Conservation (phyloP, 768 basidiomycete genomes). For the Lactarius akahatsu region DNA sequence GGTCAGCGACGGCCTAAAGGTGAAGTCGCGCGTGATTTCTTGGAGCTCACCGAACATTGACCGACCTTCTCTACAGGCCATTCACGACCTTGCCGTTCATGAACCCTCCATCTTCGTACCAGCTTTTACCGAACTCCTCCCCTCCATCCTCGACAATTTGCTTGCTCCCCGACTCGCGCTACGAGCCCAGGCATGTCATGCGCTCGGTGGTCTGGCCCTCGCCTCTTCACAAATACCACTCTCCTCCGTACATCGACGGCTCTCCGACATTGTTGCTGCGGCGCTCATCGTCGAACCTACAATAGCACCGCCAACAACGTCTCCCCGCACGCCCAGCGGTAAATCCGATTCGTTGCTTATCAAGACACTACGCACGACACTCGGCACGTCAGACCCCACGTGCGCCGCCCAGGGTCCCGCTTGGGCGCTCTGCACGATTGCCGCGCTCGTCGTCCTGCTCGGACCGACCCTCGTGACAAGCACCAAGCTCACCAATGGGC, state of each 20-base stretch:
- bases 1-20: conserved; percentile 74
- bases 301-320: conserved; percentile 33
- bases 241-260: conserved; percentile 50
- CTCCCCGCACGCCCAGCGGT: conserved; percentile 34
- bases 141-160: conserved; percentile 60
- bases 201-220: conserved; percentile 65
- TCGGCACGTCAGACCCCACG: conserved; percentile 52
- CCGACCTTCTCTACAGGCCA: conserved; percentile 48
- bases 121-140: conserved; percentile 58
- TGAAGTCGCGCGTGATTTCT: conserved; percentile 32
- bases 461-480: conserved; percentile 53
- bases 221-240: conserved; percentile 50
- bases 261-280: conserved; percentile 48
- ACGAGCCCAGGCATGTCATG: conserved; percentile 72
- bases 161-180: conserved; percentile 64
- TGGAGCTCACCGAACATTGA: background rate
- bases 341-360: conserved; percentile 52
- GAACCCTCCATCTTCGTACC: conserved; percentile 70
- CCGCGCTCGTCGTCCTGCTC: conserved; percentile 63
- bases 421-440: conserved; percentile 71
- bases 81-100: conserved; percentile 64
- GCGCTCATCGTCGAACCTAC: conserved; percentile 47
- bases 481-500: conserved; percentile 43
- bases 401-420: conserved; percentile 74
- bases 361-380: conserved; percentile 64